Evolutionary conservation across 225 moss, liverwort and hornwort species (phyloP), one percentile per base, ranked within the genome.

Genomic region (Marchantia paleacea): DNA sequence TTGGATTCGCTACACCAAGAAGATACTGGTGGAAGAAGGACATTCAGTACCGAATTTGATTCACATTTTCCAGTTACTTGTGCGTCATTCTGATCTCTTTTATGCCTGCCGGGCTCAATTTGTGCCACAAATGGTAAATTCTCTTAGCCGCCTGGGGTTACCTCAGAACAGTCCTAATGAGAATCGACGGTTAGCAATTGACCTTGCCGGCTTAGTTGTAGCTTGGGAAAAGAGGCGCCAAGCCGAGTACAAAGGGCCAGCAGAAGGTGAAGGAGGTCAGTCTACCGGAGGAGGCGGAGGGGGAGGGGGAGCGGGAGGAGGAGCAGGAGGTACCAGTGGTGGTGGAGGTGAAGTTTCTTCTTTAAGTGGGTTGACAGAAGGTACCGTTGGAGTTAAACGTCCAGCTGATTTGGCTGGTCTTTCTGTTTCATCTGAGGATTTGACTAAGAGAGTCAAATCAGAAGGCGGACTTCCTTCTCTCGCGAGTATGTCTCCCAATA

Each of bases 1-100:
- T 69, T 99, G 99, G 99, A 99, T 99, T 84, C 99, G 99, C 60
- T 99, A 99, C 77, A 99, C 99, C n/a, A 99, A 99, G 76, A 99
- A 99, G 85, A 99, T 99, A 80, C 77, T 99, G 76, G 99, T 99
- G 72, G 99, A 99, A 84, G 99, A 99, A 82, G 99, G 99, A 52
- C 99, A 99, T 81, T 99, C 99, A 55, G 99, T 99, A 67, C 99
- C 99, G 50, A 99, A 95, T 70, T 84, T 99, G 28, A 99, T 99
- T 70, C 99, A 99, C 81, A 99, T 99, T 50, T 99, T 99, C 82
- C 99, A 99, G 81, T 92, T 99, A 64, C 86, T 99, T 79, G 99
- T 99, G 24, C 94, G 99, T 69, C 99, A 99, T 88, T 95, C 99
- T 31, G 94, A 99, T 80, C 84, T 99, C 24, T 99, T 99, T 80